Evolutionary conservation across 2,329 filamentous ascomycete species (phyloP).

Genomic region (Chaetothyriales sp.): DNA sequence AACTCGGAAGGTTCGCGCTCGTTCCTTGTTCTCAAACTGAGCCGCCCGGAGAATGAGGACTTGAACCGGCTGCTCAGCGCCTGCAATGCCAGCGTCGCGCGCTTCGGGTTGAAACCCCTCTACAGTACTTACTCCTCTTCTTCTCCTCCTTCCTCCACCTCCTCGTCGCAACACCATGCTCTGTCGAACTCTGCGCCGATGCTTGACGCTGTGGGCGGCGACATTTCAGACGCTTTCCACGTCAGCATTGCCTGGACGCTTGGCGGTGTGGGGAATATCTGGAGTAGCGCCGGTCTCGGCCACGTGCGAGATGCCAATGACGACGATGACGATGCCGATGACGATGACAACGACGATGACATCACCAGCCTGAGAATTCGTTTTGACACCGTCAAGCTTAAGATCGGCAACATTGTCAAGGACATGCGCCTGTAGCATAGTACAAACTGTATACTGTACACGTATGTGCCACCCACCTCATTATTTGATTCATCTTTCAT

Average conservation of each 20-base stretch:
- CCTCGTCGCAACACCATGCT: neutral
- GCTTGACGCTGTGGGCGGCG: constrained; percentile 1
- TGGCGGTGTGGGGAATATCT: constrained; percentile 30
- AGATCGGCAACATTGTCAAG: constrained; percentile 55
- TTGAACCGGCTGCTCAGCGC: constrained; percentile 48
- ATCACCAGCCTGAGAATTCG: constrained; percentile 30
- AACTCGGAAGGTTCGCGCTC: constrained; percentile 56
- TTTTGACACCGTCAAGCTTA: constrained; percentile 52
- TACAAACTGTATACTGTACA: too few relatives aligned
- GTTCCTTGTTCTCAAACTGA: constrained; percentile 65
- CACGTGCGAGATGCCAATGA: neutral
- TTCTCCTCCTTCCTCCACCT: neutral
- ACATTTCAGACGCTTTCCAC: constrained; percentile 49
- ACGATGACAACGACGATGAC: neutral
- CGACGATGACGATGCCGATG: neutral
- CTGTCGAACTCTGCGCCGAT: neutral
- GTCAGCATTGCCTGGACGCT: constrained; percentile 80
- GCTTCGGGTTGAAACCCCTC: constrained; percentile 52
- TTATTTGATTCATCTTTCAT: too few relatives aligned
- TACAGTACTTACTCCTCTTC: constrained; percentile 34
- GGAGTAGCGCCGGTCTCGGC: constrained; percentile 14
- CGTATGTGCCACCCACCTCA: too few relatives aligned
- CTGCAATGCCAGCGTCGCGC: constrained; percentile 48
- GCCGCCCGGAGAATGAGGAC: constrained; percentile 33
- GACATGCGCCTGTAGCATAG: constrained; percentile 11